These are phyloP conservation scores for Aphanomyces invadans DNA, from an alignment of 352 stramenopile species.

Conservation along the genomic window DNA sequence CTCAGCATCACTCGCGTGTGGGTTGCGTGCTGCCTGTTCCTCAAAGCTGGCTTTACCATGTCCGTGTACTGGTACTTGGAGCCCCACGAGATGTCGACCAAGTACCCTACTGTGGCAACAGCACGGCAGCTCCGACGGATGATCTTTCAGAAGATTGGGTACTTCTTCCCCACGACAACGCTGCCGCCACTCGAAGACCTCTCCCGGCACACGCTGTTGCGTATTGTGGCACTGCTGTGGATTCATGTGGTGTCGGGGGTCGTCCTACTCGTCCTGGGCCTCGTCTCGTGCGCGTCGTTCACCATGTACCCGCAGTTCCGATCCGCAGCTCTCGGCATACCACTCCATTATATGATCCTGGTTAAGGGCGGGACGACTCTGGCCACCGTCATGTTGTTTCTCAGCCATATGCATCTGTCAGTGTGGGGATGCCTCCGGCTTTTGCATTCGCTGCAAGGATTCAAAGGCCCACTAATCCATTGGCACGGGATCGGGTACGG, in stretches of 20 bases:
- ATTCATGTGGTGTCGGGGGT: slow-evolving; percentile 55
- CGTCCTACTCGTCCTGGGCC: slow-evolving; percentile 40
- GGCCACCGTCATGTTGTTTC: slow-evolving; percentile 46
- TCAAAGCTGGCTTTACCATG: slow-evolving; percentile 65
- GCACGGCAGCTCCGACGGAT: slow-evolving; percentile 26
- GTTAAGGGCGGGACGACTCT: slow-evolving; percentile 49
- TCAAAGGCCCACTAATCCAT: slow-evolving; percentile 30
- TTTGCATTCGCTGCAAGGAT: slow-evolving; percentile 32
- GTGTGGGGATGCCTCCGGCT: slow-evolving; percentile 42
- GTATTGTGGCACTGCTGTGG: slow-evolving; percentile 57
- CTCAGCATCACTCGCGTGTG: slow-evolving; percentile 43
- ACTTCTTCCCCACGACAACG: slow-evolving; percentile 63
- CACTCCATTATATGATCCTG: slow-evolving; percentile 54
- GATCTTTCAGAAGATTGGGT: slow-evolving; percentile 49
- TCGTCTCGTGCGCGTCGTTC: slow-evolving; percentile 41
- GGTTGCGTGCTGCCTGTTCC: slow-evolving; percentile 40
- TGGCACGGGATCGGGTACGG: slow-evolving; percentile 40
- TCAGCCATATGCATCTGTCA: slow-evolving; percentile 48
- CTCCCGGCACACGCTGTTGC: slow-evolving; percentile 65
- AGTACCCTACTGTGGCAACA: slow-evolving; percentile 28
- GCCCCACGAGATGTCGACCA: slow-evolving; percentile 15
- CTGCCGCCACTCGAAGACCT: slow-evolving; percentile 45
- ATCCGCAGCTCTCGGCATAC: slow-evolving; percentile 37
- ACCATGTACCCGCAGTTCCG: slow-evolving; percentile 46
- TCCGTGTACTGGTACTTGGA: slow-evolving; percentile 58